These are phyloP conservation scores for Pholiota conissans DNA, from an alignment of 768 basidiomycete genomes.

Conservation along the genomic window DNA sequence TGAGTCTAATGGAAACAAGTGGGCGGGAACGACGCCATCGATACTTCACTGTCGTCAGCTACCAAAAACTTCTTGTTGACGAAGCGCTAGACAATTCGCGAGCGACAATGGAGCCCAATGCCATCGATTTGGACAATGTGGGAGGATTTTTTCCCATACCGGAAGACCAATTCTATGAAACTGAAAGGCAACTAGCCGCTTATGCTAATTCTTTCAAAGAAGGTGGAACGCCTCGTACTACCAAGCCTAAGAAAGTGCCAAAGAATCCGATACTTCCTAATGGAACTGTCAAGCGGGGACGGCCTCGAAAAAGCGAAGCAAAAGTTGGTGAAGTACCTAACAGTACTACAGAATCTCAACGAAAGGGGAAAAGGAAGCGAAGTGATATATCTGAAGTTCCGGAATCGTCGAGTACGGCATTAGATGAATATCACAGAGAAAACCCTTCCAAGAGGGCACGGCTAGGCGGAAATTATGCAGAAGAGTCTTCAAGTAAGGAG, in stretches of 20 bases:
- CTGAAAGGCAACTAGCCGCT: constrained; percentile 35
- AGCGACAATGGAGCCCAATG: constrained; percentile 37
- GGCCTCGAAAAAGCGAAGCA: constrained; percentile 42
- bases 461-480: no score
- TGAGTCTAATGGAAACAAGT: constrained; percentile 74
- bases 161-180: constrained; percentile 56
- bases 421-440: not conserved
- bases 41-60: constrained; percentile 76
- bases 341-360: not conserved
- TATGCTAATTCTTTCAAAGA: constrained; percentile 54
- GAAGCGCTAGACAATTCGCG: constrained; percentile 60
- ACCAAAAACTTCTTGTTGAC: constrained; percentile 56
- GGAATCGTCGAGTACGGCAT: not conserved
- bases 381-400: not conserved
- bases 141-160: constrained; percentile 54
- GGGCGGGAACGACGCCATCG: constrained; percentile 87
- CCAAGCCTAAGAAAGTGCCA: constrained; percentile 34
- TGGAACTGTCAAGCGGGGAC: constrained; percentile 56
- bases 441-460: not conserved
- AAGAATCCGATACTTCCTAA: constrained; percentile 53
- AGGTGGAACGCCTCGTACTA: constrained; percentile 19
- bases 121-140: constrained; percentile 47
- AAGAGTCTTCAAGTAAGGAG: not conserved
- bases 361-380: constrained; percentile 18
- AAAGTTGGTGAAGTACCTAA: constrained; percentile 13